Conservation (phyloP, 371 early-diverging fungal genomes). For the Circinella minor region DNA sequence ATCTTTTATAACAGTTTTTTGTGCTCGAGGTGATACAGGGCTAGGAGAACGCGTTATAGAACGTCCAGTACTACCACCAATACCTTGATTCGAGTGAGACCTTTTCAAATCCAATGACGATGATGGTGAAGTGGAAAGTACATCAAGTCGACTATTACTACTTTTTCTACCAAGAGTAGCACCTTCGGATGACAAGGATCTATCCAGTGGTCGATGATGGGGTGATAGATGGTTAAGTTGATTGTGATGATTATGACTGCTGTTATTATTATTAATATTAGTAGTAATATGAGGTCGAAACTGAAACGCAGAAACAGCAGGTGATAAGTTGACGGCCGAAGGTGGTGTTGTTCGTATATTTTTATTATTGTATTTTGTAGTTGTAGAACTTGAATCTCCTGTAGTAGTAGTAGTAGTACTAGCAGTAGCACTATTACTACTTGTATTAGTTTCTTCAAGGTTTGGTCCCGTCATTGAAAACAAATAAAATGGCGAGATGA, state of each 20-base stretch:
- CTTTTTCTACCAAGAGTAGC: neutral
- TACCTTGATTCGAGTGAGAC: conserved; percentile 9
- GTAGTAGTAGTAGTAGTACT: neutral
- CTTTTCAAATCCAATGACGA: conserved; percentile 16
- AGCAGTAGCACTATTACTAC: neutral
- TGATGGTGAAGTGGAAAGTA: neutral
- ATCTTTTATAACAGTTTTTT: conserved; percentile 23
- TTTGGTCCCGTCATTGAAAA: conserved; percentile 2
- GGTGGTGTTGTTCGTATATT: neutral
- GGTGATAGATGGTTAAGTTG: conserved; percentile 15
- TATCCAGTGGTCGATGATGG: neutral
- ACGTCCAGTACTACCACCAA: neutral
- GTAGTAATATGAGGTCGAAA: conserved; percentile 16
- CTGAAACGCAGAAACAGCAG: conserved; percentile 46
- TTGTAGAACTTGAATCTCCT: neutral
- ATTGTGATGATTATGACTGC: neutral
- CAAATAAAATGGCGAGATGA: conserved; percentile 1
- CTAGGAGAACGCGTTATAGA: neutral
- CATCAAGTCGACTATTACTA: conserved; percentile 1
- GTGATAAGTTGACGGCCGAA: conserved; percentile 25
- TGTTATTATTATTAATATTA: too few species aligned
- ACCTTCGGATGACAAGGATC: conserved; percentile 19
- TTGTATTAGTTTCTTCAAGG: neutral
- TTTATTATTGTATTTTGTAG: neutral
- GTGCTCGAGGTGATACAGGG: conserved; percentile 11